Evolutionary conservation across 805 yeast species (phyloP), one percentile per base, ranked within the genome.

Genomic region (Wickerhamomyces queroliae): DNA sequence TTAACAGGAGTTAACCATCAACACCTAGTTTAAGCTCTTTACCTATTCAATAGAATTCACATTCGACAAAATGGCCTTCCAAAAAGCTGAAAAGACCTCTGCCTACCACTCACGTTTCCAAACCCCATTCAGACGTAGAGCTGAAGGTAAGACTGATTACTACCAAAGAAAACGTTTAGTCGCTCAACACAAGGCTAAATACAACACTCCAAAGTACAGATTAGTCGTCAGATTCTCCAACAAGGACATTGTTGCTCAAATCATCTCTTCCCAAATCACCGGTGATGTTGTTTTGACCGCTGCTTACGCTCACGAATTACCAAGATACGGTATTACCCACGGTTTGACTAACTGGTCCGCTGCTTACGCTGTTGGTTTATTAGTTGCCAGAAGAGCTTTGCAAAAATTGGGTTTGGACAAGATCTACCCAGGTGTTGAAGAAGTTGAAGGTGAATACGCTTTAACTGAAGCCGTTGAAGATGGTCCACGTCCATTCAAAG

Each of bases 311-410:
- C 98, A 93, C 64, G 99, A 93, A 79, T 83, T 93, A 66, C 98
- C 98, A 78, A 79, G 75, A 67, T 93, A 87, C 81, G 99, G 99
- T 68, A 88, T 93, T 66, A 78, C 76, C 67, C 95, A 87, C 74
- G 99, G 99, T 84, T 82, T 93, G 71, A 91, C 99, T 70, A 93
- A 93, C 95, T 93, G 99, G 99, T 76, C 99, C 50, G 98, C 99
- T 69, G 98, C 96, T 70, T 93, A 93, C 79, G 97, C 98, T 64
- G 85, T 87, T 62, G 99, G 99, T 82, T 78, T 93, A 59, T 80
- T 93, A 69, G 82, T 93, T 67, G 99, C 99, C 75, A 90, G 99
- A 83, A 91, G 99, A 82, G 87, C 95, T 52, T 83, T 93, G 69
- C 83, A 87, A 74, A 93, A 93, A 81, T 84, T 93, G 66, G 96